phyloP scores from a whole-genome alignment of 352 stramenopile species.

The Pythium volutum region DNA sequence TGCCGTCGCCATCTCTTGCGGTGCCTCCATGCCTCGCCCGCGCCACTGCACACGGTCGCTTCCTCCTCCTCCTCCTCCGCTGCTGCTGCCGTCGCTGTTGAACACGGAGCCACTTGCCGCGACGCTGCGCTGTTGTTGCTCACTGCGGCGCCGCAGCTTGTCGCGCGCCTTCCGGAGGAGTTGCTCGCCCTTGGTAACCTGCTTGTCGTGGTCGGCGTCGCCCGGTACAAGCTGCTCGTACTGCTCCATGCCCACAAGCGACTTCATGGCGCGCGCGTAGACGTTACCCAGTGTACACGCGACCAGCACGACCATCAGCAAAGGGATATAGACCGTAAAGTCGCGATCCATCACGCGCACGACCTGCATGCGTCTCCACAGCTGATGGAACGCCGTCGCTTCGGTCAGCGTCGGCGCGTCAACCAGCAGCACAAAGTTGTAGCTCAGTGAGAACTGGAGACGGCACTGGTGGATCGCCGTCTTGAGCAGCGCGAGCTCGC shows the following conservation, averaged over 20 bases:
- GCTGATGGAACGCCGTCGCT: slow-evolving; percentile 48
- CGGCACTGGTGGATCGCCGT: slow-evolving; percentile 61
- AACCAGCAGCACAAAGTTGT: slow-evolving; percentile 65
- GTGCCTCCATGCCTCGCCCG: slow-evolving; percentile 9
- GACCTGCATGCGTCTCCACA: slow-evolving; percentile 52
- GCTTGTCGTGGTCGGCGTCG: slow-evolving; percentile 32
- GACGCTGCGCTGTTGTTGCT: background rate
- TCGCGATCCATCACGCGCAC: slow-evolving; percentile 53
- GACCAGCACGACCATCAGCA: slow-evolving; percentile 51
- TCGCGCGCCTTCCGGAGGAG: slow-evolving; percentile 55
- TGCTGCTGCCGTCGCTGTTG: background rate
- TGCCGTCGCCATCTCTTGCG: slow-evolving; percentile 15
- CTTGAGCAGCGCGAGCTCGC: slow-evolving; percentile 55
- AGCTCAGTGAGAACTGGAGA: slow-evolving; percentile 64
- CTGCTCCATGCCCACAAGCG: slow-evolving; percentile 54
- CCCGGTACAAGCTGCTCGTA: slow-evolving; percentile 57
- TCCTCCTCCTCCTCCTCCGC: too few relatives aligned
- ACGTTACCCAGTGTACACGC: slow-evolving; percentile 45
- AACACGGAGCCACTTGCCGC: background rate
- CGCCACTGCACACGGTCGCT: slow-evolving; percentile 10
- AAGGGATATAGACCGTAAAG: slow-evolving; percentile 55
- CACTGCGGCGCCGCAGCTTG: slow-evolving; percentile 17
- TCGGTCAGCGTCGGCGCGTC: slow-evolving; percentile 35
- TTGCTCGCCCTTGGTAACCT: slow-evolving; percentile 44
- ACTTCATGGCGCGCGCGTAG: slow-evolving; percentile 51